Percentiles rank a stretch among this genome's conserved stretches.
These are phyloP conservation scores for Wallacemonas sp. DNA, from an alignment of 208 protist species.

Conservation along the genomic window DNA sequence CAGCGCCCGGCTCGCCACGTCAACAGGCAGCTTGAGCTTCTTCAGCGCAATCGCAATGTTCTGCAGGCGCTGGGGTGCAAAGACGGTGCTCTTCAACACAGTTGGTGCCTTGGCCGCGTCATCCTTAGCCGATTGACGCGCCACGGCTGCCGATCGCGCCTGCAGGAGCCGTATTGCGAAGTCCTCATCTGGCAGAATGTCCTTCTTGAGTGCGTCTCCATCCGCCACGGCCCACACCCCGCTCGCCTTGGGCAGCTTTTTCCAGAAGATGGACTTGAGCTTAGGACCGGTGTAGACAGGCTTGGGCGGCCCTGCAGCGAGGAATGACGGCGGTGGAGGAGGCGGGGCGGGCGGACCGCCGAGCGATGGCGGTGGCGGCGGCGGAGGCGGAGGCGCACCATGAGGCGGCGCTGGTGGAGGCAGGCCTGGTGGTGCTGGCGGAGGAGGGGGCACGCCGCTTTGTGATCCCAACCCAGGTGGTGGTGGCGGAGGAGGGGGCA, in stretches of 20 bases:
- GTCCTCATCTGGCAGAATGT: slow-evolving; percentile 45
- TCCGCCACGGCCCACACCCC: slow-evolving; percentile 62
- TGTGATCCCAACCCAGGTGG: not conserved
- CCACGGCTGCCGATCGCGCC: slow-evolving; percentile 11
- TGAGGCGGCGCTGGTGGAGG: slow-evolving; percentile 31
- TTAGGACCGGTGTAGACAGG: slow-evolving; percentile 41
- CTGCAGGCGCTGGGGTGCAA: slow-evolving; percentile 62
- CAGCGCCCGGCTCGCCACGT: slow-evolving; percentile 48
- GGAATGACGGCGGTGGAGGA: slow-evolving; percentile 15
- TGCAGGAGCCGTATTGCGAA: slow-evolving; percentile 38
- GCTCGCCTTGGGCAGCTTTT: slow-evolving; percentile 54
- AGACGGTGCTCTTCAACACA: slow-evolving; percentile 40
- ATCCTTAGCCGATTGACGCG: slow-evolving; percentile 27
- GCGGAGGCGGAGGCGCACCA: slow-evolving; percentile 29
- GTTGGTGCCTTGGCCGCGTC: not conserved
- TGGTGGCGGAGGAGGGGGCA: slow-evolving; percentile 23
- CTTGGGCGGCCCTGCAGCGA: slow-evolving; percentile 17
- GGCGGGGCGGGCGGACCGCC: slow-evolving; percentile 17
- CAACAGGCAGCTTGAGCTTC: slow-evolving; percentile 52
- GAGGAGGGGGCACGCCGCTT: slow-evolving; percentile 14
- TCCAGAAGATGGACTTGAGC: slow-evolving; percentile 85
- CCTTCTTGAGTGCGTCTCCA: slow-evolving; percentile 5
- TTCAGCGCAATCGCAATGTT: slow-evolving; percentile 79
- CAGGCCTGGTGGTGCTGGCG: slow-evolving; percentile 28
- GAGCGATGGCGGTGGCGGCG: slow-evolving; percentile 30